Base-by-base conservation (phyloP, 176 grass and related monocot species). In the Phyllostachys edulis region DNA sequence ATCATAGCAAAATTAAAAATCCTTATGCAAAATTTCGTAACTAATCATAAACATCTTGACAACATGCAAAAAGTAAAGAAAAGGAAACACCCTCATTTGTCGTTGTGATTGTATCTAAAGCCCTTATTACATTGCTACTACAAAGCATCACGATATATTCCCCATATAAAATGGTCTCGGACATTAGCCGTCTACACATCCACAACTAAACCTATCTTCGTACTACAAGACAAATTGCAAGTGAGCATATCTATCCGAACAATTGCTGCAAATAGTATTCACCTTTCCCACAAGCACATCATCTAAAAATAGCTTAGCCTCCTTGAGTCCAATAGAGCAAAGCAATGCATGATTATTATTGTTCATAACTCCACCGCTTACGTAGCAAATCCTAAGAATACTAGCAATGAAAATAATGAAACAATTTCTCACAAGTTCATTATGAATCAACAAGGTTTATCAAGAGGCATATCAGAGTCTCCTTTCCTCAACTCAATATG, bases 401-500 rank as follows among this genome's bases (percentile, higher is more conserved):
- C 1, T 55, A 54, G 37, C 54, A 69, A 69, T 2, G 59, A 62
- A 61, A 62, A 27, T 63, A 63, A 6, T 6, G 12, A 14, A 63
- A 63, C 64, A 69, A 5, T 39, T 41, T 5, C 29, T 29, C 29
- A 29, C 23, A 56, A 57, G 67, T 20, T 50, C 27, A 47, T 11
- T n/a, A 79, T 70, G 41, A 20, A 71, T 7, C 38, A 69, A 68
- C 4, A 85, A 10, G 75, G 13, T 9, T 59, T 17, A 77, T 45
- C 17, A 67, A 15, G 7, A 50, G 75, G 24, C 4, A 15, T 34
- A 61, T 23, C 24, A 55, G 27, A 37, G 17, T 56, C 36, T 34
- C 20, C 46, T 38, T 42, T 77, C 87, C 96, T 99, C 87, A 55
- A 84, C 50, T 21, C 40, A 15, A 41, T 10, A 5, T 17, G 9